These are phyloP conservation scores for Alnus rubra DNA, from an alignment of 306 rosid genomes.

Conservation along the genomic window DNA sequence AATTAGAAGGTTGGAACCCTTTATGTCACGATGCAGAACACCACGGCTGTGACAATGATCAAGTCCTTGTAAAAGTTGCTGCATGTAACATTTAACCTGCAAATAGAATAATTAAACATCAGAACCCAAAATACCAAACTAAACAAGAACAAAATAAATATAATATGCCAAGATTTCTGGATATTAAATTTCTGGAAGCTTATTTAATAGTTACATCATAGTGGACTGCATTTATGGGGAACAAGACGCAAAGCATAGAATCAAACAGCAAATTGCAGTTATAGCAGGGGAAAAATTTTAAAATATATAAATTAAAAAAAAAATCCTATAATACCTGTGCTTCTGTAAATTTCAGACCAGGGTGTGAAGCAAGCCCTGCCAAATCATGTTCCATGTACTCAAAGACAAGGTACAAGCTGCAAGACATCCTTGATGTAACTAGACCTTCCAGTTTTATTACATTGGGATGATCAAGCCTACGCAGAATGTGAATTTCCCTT, in stretches of 20 bases:
- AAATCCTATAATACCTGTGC: slow-evolving; percentile 60
- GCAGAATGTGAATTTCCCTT: slow-evolving; percentile 90
- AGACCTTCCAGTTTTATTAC: slow-evolving; percentile 87
- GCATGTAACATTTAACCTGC: slow-evolving; percentile 96
- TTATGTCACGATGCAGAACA: slow-evolving; percentile 87
- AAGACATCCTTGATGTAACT: slow-evolving; percentile 95
- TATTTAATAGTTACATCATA: background rate
- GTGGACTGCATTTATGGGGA: background rate
- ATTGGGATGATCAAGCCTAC: slow-evolving; percentile 89
- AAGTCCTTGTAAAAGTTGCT: slow-evolving; percentile 80
- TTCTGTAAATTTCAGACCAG: slow-evolving; percentile 87
- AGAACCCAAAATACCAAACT: slow-evolving; percentile 1
- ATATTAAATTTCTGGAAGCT: background rate
- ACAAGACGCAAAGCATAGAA: slow-evolving; percentile 6
- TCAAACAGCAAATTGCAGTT: slow-evolving; percentile 6
- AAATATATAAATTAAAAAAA: background rate
- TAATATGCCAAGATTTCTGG: background rate
- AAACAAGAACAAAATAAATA: background rate
- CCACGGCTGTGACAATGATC: slow-evolving; percentile 89
- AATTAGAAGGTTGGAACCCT: slow-evolving; percentile 92
- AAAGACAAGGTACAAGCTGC: slow-evolving; percentile 92
- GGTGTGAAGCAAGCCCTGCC: slow-evolving; percentile 92
- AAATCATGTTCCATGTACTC: slow-evolving; percentile 98
- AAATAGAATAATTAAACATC: slow-evolving; percentile 34
- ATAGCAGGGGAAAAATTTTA: background rate